These are phyloP conservation scores for Xylaria sp. DNA, from an alignment of 2,329 filamentous ascomycete genomes.

Conservation along the genomic window DNA sequence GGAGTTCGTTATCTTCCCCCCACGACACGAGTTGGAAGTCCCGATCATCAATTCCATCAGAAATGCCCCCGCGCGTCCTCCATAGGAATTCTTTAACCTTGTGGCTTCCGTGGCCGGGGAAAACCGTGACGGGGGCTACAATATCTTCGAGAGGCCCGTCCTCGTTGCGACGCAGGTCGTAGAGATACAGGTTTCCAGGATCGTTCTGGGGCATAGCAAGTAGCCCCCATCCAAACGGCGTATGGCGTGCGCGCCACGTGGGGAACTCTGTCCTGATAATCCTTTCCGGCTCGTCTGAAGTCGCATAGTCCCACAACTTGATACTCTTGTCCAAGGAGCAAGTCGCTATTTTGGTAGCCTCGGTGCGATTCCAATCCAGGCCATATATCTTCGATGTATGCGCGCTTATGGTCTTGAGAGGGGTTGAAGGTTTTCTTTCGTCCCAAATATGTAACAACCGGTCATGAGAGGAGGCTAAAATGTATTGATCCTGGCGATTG, in stretches of 20 bases:
- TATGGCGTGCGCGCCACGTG: slow-evolving; percentile 90
- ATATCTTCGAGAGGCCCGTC: slow-evolving; percentile 57
- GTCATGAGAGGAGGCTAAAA: slow-evolving; percentile 91
- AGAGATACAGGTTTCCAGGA: slow-evolving; percentile 85
- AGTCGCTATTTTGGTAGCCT: slow-evolving; percentile 77
- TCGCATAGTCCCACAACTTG: slow-evolving; percentile 87
- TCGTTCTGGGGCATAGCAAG: slow-evolving; percentile 93
- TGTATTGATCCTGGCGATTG: slow-evolving; percentile 86
- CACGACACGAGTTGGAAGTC: slow-evolving; percentile 95
- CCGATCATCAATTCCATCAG: slow-evolving; percentile 78
- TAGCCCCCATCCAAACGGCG: slow-evolving; percentile 86
- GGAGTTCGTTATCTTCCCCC: slow-evolving; percentile 86
- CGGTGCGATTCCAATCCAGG: slow-evolving; percentile 89
- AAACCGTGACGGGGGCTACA: slow-evolving; percentile 64
- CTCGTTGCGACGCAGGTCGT: slow-evolving; percentile 69
- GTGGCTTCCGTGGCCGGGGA: slow-evolving; percentile 69
- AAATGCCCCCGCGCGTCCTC: slow-evolving; percentile 77
- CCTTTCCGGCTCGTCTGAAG: slow-evolving; percentile 74
- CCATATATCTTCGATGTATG: slow-evolving; percentile 96
- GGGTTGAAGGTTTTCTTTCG: slow-evolving; percentile 78
- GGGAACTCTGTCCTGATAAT: slow-evolving; percentile 86
- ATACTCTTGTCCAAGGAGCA: slow-evolving; percentile 93
- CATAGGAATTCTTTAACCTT: slow-evolving; percentile 93
- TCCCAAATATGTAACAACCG: slow-evolving; percentile 91
- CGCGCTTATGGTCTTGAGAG: slow-evolving; percentile 84